These are phyloP conservation scores for Acrasis kona DNA, from an alignment of 78 protist genomes.

Conservation along the genomic window DNA sequence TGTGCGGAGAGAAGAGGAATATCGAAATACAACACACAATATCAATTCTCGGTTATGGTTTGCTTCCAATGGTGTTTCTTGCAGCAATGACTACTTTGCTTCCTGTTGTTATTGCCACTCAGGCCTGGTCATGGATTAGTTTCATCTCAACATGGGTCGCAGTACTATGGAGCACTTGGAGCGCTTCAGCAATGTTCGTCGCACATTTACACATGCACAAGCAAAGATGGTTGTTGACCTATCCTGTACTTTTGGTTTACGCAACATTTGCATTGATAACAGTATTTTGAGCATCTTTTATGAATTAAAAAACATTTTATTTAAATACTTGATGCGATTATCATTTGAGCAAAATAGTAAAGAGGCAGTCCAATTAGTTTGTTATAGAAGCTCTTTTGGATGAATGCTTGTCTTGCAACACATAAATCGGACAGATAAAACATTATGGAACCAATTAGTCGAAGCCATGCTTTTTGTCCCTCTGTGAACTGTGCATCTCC, in stretches of 20 bases:
- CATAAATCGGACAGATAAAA: too few species aligned
- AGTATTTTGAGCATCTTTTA: constrained; percentile 45
- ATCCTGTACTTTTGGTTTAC: constrained; percentile 73
- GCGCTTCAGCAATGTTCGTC: constrained; percentile 70
- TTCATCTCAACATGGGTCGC: not conserved
- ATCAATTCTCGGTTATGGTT: constrained; percentile 75
- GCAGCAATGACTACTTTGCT: constrained; percentile 43
- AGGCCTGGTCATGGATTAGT: too few species aligned
- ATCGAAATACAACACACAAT: not conserved
- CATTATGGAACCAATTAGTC: too few species aligned
- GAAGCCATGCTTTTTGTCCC: too few species aligned
- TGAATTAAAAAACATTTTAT: not conserved
- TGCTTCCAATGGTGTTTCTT: constrained; percentile 79
- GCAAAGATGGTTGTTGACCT: constrained; percentile 61
- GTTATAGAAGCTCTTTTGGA: too few species aligned
- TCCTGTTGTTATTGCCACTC: constrained; percentile 14
- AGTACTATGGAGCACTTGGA: constrained; percentile 59
- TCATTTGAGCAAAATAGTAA: too few species aligned
- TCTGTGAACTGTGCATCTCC: too few species aligned
- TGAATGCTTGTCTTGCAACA: too few species aligned
- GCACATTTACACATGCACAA: constrained; percentile 39
- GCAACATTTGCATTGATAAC: constrained; percentile 73
- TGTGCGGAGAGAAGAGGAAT: constrained; percentile 5
- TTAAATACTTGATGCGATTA: too few species aligned
- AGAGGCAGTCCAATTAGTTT: too few species aligned